Conservation (phyloP, 257 asterid genomes). For the Solanum paucissectum region DNA sequence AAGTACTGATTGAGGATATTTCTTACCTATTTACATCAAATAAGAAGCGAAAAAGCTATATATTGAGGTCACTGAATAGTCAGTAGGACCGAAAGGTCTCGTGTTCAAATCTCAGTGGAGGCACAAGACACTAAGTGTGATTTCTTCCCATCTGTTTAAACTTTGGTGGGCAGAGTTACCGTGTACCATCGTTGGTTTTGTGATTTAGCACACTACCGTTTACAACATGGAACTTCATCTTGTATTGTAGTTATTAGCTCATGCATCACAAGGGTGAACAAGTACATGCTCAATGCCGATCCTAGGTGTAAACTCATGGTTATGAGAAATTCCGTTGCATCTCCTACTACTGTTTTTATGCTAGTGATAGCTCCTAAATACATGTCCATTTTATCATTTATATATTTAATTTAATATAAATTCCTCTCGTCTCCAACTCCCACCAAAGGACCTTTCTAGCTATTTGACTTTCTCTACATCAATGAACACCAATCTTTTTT, state of each 20-base stretch:
- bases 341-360: background rate
- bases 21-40: background rate
- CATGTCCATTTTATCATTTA: background rate
- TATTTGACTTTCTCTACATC: background rate
- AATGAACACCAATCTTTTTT: background rate
- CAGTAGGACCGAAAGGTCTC: background rate
- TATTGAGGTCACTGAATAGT: no score
- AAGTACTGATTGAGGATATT: background rate
- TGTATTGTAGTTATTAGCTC: background rate
- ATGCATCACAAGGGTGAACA: background rate
- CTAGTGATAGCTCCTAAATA: background rate
- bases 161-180: background rate
- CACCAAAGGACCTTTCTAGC: background rate
- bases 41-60: background rate
- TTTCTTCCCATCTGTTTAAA: background rate
- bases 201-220: background rate
- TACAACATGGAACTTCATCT: background rate
- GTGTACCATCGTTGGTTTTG: background rate
- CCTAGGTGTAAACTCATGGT: background rate
- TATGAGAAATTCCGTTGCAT: background rate
- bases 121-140: background rate
- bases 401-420: background rate
- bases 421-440: background rate
- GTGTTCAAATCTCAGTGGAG: background rate
- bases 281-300: background rate